Percentiles rank a stretch among this genome's conserved stretches.
Evolutionary conservation across 176 grass and related monocot genomes (phyloP).

Genomic region (Poa pratensis): DNA sequence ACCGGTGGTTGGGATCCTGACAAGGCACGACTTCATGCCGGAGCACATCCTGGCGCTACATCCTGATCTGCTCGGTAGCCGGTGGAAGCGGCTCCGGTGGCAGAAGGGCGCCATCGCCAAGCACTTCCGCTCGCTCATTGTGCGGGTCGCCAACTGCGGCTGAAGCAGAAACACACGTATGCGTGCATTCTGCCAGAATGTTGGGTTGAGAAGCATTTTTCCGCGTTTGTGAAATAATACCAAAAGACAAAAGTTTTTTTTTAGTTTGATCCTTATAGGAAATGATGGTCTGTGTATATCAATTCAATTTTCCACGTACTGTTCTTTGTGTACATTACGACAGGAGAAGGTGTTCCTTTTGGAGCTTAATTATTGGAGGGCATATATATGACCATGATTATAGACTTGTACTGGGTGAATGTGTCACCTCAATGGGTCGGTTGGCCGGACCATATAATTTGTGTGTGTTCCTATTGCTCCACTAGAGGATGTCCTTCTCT

Average conservation of each 20-base stretch:
- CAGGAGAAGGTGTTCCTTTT: neutral
- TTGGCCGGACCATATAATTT: no score
- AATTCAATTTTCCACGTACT: neutral
- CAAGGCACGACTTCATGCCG: conserved; percentile 94
- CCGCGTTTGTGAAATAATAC: conserved; percentile 27
- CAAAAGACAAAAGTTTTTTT: neutral
- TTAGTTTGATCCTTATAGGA: neutral
- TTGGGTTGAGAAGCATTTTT: neutral
- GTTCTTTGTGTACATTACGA: neutral
- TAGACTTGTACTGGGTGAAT: neutral
- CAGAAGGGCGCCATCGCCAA: conserved; percentile 49
- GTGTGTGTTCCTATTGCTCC: no score
- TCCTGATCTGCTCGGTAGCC: conserved; percentile 52
- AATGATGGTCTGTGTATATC: neutral
- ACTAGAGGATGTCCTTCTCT: no score
- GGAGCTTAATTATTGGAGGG: neutral
- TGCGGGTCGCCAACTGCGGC: conserved; percentile 47
- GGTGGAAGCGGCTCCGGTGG: conserved; percentile 83
- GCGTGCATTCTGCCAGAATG: neutral
- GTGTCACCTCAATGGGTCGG: neutral
- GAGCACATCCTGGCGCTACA: conserved; percentile 89
- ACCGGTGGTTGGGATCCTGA: conserved; percentile 86
- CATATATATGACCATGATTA: neutral
- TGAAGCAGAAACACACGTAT: conserved; percentile 19
- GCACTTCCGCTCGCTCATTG: conserved; percentile 59